A percentile compares a stretch with the other conserved stretches of the same genome.
These are phyloP conservation scores for Dioscorea alata DNA, from an alignment of 106 monocot genomes.

Conservation along the genomic window DNA sequence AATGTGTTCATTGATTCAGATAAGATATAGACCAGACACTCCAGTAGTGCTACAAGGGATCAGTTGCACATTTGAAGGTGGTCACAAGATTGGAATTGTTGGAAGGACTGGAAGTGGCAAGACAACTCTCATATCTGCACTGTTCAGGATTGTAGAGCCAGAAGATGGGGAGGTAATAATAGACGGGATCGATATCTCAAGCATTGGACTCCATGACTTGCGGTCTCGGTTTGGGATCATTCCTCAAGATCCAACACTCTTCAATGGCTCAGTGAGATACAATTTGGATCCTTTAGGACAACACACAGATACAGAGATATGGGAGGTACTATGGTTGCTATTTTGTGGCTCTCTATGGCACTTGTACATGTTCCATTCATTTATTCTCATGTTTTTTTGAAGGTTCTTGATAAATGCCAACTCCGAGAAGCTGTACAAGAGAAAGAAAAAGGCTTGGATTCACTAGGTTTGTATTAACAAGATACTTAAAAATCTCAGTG, in stretches of 20 bases:
- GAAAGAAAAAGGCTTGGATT: conserved; percentile 67
- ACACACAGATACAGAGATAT: conserved; percentile 65
- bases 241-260: conserved; percentile 94
- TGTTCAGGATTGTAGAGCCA: conserved; percentile 88
- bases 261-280: conserved; percentile 76
- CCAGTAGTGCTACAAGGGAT: conserved; percentile 70
- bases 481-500: background rate
- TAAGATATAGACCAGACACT: conserved; percentile 59
- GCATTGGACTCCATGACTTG: conserved; percentile 84
- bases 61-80: conserved; percentile 75
- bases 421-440: conserved; percentile 72
- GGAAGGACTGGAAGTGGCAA: conserved; percentile 96
- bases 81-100: conserved; percentile 83
- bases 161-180: conserved; percentile 58
- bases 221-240: conserved; percentile 83
- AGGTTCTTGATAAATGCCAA: conserved; percentile 91
- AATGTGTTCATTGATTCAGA: conserved; percentile 37
- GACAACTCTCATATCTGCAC: conserved; percentile 63
- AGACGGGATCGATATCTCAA: conserved; percentile 63
- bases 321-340: conserved; percentile 53
- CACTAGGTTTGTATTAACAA: conserved; percentile 42
- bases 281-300: conserved; percentile 83
- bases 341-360: background rate
- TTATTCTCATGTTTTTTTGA: background rate
- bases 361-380: background rate